A percentile compares a stretch with the other conserved stretches of the same genome.
Conservation (phyloP, 768 basidiomycete species). For the Termitomyces sp. region DNA sequence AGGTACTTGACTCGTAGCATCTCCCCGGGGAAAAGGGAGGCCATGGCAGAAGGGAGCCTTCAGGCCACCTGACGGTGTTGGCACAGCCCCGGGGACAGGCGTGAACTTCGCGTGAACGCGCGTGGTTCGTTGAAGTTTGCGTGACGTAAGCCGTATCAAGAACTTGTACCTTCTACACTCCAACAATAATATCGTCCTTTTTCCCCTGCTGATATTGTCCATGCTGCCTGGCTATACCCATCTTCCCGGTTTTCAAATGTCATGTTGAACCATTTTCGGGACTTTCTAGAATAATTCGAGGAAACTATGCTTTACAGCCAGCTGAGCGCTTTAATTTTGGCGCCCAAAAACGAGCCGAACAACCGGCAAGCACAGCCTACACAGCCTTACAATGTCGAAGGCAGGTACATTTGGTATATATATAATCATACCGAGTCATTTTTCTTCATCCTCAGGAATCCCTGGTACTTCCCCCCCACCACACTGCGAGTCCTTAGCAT, state of each 20-base stretch:
- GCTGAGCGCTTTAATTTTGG: background rate
- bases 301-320: background rate
- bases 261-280: background rate
- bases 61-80: too few relatives aligned
- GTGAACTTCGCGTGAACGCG: background rate
- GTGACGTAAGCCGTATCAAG: background rate
- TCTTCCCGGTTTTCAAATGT: background rate
- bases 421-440: background rate
- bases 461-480: background rate
- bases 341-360: slow-evolving; percentile 1
- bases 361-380: slow-evolving; percentile 6
- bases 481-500: slow-evolving; percentile 1
- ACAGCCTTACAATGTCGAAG: slow-evolving; percentile 2
- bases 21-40: background rate
- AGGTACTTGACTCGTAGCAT: background rate
- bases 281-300: background rate
- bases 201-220: background rate
- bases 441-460: too few relatives aligned
- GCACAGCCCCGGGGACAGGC: background rate
- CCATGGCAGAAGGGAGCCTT: too few relatives aligned
- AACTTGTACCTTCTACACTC: too few relatives aligned
- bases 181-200: background rate
- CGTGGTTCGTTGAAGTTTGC: background rate
- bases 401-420: background rate
- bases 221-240: background rate